Evolutionary conservation across 176 grass and related monocot genomes (phyloP), one percentile per base, ranked within the genome.

Genomic region (Avena sativa): DNA sequence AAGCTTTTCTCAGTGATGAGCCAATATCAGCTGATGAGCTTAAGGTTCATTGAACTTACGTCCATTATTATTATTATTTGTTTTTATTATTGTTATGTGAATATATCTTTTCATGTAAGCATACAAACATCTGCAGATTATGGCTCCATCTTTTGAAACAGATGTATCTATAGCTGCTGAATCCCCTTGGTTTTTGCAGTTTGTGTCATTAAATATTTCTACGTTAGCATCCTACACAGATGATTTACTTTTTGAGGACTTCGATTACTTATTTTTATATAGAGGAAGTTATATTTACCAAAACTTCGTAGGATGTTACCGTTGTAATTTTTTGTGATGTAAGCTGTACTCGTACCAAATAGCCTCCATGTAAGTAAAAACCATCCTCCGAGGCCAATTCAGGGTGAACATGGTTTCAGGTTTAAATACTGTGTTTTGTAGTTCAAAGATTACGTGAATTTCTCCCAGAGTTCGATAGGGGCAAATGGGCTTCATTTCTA

Each of bases 1-100:
- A 98, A 91, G 87, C 88, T 89, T 98, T 98, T 93, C 94, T 98
- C 49, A 94, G 86, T 77, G 97, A 98, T 87, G 94, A 98, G 60
- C 92, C 97, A 81, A 96, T 98, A 76, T 79, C 90, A 63, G 62
- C 93, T 28, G 44, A 40, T 81, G 87, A 98, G 47, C 93, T 98
- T 64, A 98, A 96, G 92, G 97, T 98, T 73, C 50, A 21, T 53
- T 88, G 4, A 64, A 66, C 44, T 86, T 92, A 38, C 9, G 66
- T 81, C 79, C 13, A 63, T 73, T 47, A 79, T 57, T 71, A 65
- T 19, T 65, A 36, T 36, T 13, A 76, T 6, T 47, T 81, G 5
- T 47, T 59, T 86, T 62, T 57, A 59, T 86, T 13, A 53, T 53
- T 53, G 51, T 13, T 53, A 11, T 17, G 10, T 34, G 12, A n/a